phyloP scores from a whole-genome alignment of 257 asterid species.

The Prunella vulgaris region DNA sequence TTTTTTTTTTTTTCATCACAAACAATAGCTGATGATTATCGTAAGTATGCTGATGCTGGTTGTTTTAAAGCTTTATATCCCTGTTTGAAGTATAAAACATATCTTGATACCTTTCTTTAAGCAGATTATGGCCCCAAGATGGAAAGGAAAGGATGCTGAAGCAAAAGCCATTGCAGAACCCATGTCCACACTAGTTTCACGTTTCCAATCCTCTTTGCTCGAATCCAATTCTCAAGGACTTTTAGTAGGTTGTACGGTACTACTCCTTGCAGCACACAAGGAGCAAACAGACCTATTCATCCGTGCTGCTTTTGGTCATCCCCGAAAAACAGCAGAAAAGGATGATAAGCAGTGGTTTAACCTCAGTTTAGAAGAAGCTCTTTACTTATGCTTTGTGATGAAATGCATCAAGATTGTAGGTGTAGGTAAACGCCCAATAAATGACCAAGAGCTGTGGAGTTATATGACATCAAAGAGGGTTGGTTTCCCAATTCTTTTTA shows the following conservation, averaged over 20 bases:
- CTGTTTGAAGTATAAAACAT: not conserved
- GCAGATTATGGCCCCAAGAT: conserved; percentile 41
- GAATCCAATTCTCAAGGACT: conserved; percentile 48
- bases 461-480: conserved; percentile 40
- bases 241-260: conserved; percentile 45
- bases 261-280: conserved; percentile 52
- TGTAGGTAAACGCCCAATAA: conserved; percentile 24
- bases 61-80: not conserved
- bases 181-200: conserved; percentile 39
- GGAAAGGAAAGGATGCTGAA: conserved; percentile 46
- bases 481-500: conserved; percentile 35
- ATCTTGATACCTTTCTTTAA: conserved; percentile 1
- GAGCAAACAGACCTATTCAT: conserved; percentile 54
- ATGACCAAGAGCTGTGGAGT: conserved; percentile 48
- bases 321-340: conserved; percentile 43
- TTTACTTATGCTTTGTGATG: conserved; percentile 44
- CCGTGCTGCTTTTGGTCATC: conserved; percentile 63
- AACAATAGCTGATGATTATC: not conserved
- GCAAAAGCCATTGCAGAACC: conserved; percentile 44
- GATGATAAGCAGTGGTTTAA: conserved; percentile 65
- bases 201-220: conserved; percentile 48
- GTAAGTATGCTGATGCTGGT: not conserved
- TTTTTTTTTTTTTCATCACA: not conserved
- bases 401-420: conserved; percentile 50
- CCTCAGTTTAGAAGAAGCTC: conserved; percentile 65